Evolutionary conservation across 2,329 filamentous ascomycete genomes (phyloP).

Genomic region (Dichotomopilus funicola): DNA sequence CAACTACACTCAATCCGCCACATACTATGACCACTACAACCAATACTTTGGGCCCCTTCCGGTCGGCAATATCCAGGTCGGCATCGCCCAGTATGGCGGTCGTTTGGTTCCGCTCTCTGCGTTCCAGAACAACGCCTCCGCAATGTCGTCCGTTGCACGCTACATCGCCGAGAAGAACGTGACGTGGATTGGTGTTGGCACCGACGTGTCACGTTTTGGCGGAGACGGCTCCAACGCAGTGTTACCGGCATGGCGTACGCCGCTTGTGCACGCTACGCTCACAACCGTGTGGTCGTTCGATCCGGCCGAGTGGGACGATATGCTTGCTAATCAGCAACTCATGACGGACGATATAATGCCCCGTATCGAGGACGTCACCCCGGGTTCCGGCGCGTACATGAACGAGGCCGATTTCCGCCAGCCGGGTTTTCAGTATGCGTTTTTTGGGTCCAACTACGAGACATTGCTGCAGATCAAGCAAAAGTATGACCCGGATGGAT

Average conservation of each 20-base stretch:
- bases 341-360: slow-evolving; percentile 29
- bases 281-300: slow-evolving; percentile 30
- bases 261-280: slow-evolving; percentile 30
- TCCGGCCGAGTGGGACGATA: slow-evolving; percentile 27
- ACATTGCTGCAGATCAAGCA: slow-evolving; percentile 40
- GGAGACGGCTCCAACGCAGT: slow-evolving; percentile 29
- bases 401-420: slow-evolving; percentile 46
- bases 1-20: slow-evolving; percentile 17
- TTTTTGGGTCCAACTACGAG: slow-evolving; percentile 42
- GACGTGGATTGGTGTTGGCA: slow-evolving; percentile 30
- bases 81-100: slow-evolving; percentile 37
- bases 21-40: slow-evolving; percentile 39
- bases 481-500: slow-evolving; percentile 39
- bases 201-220: slow-evolving; percentile 28
- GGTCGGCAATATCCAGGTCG: slow-evolving; percentile 44
- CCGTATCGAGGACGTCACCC: slow-evolving; percentile 33
- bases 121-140: slow-evolving; percentile 23
- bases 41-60: slow-evolving; percentile 38
- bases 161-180: slow-evolving; percentile 30
- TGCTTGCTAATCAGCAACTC: slow-evolving; percentile 25
- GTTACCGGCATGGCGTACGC: slow-evolving; percentile 34
- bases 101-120: slow-evolving; percentile 36
- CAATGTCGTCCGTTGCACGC: slow-evolving; percentile 20
- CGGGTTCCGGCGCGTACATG: slow-evolving; percentile 40
- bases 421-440: slow-evolving; percentile 36